phyloP scores from a whole-genome alignment of 208 protist species.

The Balamuthia mandrillaris region DNA sequence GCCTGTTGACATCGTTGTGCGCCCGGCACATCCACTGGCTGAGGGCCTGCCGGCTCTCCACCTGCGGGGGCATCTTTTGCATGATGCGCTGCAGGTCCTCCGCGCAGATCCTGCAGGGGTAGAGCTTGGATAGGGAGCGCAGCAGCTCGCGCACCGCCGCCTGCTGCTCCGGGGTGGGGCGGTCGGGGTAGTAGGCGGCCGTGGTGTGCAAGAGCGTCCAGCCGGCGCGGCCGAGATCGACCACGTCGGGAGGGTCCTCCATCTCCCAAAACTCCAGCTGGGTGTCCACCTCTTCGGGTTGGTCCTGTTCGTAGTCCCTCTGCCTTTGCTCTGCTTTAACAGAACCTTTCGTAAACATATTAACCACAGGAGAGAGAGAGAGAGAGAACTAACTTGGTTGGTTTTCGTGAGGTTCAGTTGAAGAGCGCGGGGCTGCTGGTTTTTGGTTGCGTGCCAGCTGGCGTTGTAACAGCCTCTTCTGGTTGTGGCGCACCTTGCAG shows the following conservation, averaged over 20 bases:
- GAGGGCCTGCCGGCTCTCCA: constrained; percentile 22
- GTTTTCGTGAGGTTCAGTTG: no score
- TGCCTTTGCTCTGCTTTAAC: no score
- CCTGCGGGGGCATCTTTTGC: neutral
- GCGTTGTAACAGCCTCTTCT: no score
- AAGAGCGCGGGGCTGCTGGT: no score
- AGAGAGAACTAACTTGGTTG: no score
- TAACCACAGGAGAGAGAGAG: no score
- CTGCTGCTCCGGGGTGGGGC: constrained; percentile 30
- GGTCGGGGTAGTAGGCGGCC: constrained; percentile 46
- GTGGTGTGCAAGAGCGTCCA: constrained; percentile 54
- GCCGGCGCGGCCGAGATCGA: constrained; percentile 38
- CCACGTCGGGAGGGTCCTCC: constrained; percentile 4
- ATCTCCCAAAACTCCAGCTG: constrained; percentile 25
- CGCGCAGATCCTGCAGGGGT: constrained; percentile 48
- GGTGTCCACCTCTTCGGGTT: no score
- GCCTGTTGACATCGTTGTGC: constrained; percentile 53
- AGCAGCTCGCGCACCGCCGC: constrained; percentile 37
- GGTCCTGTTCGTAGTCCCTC: no score
- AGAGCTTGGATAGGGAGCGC: constrained; percentile 27
- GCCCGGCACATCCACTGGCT: constrained; percentile 47
- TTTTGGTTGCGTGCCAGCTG: no score
- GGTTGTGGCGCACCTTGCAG: no score
- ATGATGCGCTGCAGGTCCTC: constrained; percentile 29
- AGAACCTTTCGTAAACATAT: no score